Conservation (phyloP, 228 moss, liverwort and hornwort genomes). For the Sphagnum fallax region DNA sequence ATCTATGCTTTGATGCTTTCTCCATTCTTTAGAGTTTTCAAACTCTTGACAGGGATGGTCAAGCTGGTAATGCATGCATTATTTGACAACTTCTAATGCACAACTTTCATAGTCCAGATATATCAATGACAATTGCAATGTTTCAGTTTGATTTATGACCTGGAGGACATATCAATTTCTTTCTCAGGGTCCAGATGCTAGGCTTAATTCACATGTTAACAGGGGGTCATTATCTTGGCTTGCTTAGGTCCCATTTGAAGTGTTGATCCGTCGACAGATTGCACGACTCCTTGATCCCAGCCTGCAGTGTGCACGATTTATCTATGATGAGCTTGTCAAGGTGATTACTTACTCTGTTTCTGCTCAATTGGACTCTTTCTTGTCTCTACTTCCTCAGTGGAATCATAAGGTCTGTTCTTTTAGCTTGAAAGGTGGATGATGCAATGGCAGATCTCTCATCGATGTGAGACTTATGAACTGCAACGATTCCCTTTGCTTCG, state of each 20-base stretch:
- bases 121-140: too few species aligned
- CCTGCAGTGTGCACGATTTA: constrained; percentile 95
- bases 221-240: not conserved
- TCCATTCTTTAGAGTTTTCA: too few species aligned
- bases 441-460: constrained; percentile 77
- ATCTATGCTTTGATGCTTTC: too few species aligned
- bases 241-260: constrained; percentile 88
- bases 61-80: too few species aligned
- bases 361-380: not conserved
- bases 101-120: too few species aligned
- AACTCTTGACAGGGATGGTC: too few species aligned
- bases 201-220: not conserved
- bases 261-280: constrained; percentile 94
- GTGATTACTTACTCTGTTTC: constrained; percentile 16
- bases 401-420: too few species aligned
- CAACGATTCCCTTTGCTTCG: constrained; percentile 93
- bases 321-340: constrained; percentile 99
- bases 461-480: constrained; percentile 85
- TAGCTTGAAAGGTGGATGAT: not conserved
- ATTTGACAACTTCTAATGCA: too few species aligned
- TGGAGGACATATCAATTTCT: too few species aligned
- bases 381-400: too few species aligned
- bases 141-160: too few species aligned
- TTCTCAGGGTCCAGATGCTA: not conserved
- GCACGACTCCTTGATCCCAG: constrained; percentile 95